Percentiles rank a stretch among this genome's conserved stretches.
phyloP scores from a whole-genome alignment of 371 early-diverging fungal species.

The Smittium mucronatum region DNA sequence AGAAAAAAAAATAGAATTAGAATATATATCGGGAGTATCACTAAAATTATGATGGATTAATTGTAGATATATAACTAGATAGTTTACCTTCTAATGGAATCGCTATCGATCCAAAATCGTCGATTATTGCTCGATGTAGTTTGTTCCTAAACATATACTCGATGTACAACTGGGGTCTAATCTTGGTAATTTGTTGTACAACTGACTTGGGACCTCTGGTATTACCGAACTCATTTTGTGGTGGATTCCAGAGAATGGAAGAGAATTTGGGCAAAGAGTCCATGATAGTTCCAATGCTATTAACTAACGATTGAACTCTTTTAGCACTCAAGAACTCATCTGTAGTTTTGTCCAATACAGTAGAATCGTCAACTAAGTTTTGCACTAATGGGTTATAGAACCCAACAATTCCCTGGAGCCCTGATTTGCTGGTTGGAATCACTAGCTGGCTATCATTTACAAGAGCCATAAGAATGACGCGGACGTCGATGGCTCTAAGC shows the following conservation, averaged over 20 bases:
- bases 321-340: not conserved
- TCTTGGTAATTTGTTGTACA: not conserved
- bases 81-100: not conserved
- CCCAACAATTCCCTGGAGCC: constrained; percentile 67
- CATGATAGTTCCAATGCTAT: not conserved
- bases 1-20: no score
- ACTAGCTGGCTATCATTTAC: constrained; percentile 74
- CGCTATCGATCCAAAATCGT: not conserved
- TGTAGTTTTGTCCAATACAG: not conserved
- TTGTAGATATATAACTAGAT: no score
- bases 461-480: constrained; percentile 65
- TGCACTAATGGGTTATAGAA: constrained; percentile 72
- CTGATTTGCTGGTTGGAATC: constrained; percentile 61
- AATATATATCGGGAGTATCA: no score
- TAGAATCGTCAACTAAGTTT: not conserved
- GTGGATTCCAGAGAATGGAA: not conserved
- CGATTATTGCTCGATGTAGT: not conserved
- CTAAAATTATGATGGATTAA: no score
- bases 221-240: not conserved
- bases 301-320: not conserved
- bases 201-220: not conserved
- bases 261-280: not conserved
- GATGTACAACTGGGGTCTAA: not conserved
- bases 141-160: not conserved
- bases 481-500: constrained; percentile 61